A percentile compares a stretch with the other conserved stretches of the same genome.
These are phyloP conservation scores for Hymenoscyphus salicellus DNA, from an alignment of 2,329 filamentous ascomycete species.

Conservation along the genomic window DNA sequence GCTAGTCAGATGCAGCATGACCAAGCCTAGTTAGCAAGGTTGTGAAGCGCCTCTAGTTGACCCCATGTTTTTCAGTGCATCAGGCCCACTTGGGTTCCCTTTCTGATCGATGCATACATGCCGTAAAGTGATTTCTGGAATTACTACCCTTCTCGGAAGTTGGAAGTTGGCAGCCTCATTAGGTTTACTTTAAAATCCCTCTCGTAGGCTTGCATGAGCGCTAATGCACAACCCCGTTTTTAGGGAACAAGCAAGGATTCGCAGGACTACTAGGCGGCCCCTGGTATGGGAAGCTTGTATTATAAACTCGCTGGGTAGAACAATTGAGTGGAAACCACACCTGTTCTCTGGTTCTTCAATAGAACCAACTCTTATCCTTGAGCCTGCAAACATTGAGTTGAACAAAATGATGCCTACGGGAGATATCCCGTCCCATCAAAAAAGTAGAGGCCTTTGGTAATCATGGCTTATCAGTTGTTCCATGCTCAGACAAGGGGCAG, in stretches of 20 bases:
- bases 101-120: not conserved
- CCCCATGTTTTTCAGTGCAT: not conserved
- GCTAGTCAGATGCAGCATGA: not conserved
- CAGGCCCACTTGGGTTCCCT: not conserved
- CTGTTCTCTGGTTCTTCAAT: too few species aligned
- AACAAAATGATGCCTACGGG: too few species aligned
- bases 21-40: not conserved
- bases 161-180: not conserved
- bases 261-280: too few species aligned
- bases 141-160: not conserved
- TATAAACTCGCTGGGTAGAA: too few species aligned
- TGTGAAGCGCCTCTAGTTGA: not conserved
- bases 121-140: not conserved
- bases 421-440: too few species aligned
- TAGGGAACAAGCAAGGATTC: not conserved
- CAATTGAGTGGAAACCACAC: too few species aligned
- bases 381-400: too few species aligned
- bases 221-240: not conserved
- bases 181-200: not conserved
- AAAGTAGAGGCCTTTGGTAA: too few species aligned
- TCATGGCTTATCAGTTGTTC: too few species aligned
- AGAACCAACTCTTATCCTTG: too few species aligned
- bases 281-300: too few species aligned
- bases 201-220: not conserved
- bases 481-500: too few species aligned